Percentiles rank a stretch among this genome's conserved stretches.
Conservation (phyloP, 2,329 filamentous ascomycete genomes). For the Grosmannia clavigera region DNA sequence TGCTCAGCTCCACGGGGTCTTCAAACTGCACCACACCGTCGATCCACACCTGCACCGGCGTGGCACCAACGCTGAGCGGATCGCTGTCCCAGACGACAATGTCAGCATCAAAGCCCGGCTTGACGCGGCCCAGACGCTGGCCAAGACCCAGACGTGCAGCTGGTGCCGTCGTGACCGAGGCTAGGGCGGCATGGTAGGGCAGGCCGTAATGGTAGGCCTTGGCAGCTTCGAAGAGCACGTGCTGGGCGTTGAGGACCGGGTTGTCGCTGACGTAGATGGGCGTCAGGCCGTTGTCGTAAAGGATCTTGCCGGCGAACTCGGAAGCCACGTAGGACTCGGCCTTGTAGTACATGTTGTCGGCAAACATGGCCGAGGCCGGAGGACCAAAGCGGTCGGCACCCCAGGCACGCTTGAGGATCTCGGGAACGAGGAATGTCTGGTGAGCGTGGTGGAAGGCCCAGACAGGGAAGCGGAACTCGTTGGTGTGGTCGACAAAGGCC, state of each 20-base stretch:
- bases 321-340: slow-evolving; percentile 52
- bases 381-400: slow-evolving; percentile 20
- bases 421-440: slow-evolving; percentile 52
- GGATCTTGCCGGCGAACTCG: slow-evolving; percentile 52
- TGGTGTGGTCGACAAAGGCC: slow-evolving; percentile 56
- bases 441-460: slow-evolving; percentile 60
- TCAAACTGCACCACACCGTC: slow-evolving; percentile 47
- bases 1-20: slow-evolving; percentile 39
- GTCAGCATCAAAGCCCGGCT: slow-evolving; percentile 49
- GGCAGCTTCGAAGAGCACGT: slow-evolving; percentile 53
- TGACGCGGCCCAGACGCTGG: slow-evolving; percentile 46
- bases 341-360: slow-evolving; percentile 62
- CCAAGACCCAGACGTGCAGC: slow-evolving; percentile 46
- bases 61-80: slow-evolving; percentile 45
- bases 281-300: slow-evolving; percentile 52
- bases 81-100: slow-evolving; percentile 52
- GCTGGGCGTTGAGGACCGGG: slow-evolving; percentile 56
- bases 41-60: slow-evolving; percentile 51
- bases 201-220: slow-evolving; percentile 48
- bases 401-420: slow-evolving; percentile 46
- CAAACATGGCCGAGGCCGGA: slow-evolving; percentile 31
- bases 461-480: slow-evolving; percentile 57
- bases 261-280: slow-evolving; percentile 61
- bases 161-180: slow-evolving; percentile 45
- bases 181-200: slow-evolving; percentile 46